Conservation (phyloP, 176 grass and related monocot genomes). For the Juncus inflexus region DNA sequence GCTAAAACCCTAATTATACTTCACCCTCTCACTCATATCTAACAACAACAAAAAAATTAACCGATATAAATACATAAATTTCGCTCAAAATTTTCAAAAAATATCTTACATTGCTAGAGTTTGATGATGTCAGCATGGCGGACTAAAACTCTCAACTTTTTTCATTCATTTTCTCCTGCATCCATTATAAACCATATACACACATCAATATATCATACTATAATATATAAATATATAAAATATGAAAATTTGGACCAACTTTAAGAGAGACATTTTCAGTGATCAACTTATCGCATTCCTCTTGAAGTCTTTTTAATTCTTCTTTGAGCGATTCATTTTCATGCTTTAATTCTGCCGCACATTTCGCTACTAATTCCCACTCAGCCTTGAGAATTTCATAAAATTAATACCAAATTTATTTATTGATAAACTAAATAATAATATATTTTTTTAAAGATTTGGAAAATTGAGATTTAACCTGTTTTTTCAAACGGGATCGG, state of each 20-base stretch:
- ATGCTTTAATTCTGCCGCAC: constrained; percentile 23
- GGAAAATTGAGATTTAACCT: constrained; percentile 3
- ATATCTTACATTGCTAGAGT: constrained; percentile 21
- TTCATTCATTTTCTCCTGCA: constrained; percentile 30
- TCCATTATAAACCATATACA: neutral
- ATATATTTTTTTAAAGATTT: neutral
- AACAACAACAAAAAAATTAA: neutral
- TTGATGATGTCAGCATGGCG: constrained; percentile 4
- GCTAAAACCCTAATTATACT: constrained; percentile 20
- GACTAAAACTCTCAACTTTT: constrained; percentile 11
- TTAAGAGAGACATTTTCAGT: constrained; percentile 28
- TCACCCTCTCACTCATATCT: constrained; percentile 8
- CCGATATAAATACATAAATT: no score
- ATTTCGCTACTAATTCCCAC: constrained; percentile 28
- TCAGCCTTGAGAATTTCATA: constrained; percentile 21
- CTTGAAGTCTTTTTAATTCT: constrained; percentile 24
- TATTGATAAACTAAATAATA: neutral
- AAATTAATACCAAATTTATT: neutral
- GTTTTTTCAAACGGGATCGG: constrained; percentile 26
- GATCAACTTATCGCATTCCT: constrained; percentile 20
- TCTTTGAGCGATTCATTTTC: constrained; percentile 30
- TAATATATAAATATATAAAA: neutral
- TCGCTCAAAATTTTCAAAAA: no score
- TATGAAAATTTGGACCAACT: neutral
- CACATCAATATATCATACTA: neutral